These are phyloP conservation scores for Syzygium syzygioides DNA, from an alignment of 441 rosid genomes.

Conservation along the genomic window DNA sequence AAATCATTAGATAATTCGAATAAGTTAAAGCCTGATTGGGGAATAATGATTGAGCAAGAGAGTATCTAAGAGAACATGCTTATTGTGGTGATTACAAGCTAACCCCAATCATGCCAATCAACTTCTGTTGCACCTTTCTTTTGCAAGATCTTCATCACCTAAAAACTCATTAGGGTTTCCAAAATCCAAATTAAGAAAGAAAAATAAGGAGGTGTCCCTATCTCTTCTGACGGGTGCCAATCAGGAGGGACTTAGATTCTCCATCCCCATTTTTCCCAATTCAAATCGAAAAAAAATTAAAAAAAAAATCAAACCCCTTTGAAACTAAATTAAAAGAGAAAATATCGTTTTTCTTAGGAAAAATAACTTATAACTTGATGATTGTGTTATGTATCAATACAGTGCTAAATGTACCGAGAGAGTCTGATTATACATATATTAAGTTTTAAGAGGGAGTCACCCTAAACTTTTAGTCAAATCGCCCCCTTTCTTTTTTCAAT, in stretches of 20 bases:
- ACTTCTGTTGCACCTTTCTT: not conserved
- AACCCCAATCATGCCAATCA: conserved; percentile 20
- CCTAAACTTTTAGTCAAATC: not conserved
- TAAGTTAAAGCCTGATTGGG: conserved; percentile 18
- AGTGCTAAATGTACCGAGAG: not conserved
- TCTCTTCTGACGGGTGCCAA: not conserved
- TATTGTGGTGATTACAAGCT: conserved; percentile 19
- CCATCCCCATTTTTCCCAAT: not conserved
- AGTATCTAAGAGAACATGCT: conserved; percentile 51
- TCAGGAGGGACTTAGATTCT: not conserved
- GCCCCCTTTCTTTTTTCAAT: not conserved
- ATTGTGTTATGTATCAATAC: not conserved
- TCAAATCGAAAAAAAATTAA: fast-evolving
- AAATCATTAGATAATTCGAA: not conserved
- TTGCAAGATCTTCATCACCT: not conserved
- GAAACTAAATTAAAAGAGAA: not conserved
- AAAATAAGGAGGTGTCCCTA: not conserved
- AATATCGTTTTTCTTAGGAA: fast-evolving
- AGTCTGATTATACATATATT: not conserved
- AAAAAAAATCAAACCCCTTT: fast-evolving
- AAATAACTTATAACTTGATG: not conserved
- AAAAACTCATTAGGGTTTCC: not conserved
- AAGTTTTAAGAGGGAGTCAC: not conserved
- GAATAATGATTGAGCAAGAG: conserved; percentile 27
- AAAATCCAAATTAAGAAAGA: not conserved